A percentile compares a stretch with the other conserved stretches of the same genome.
Conservation (phyloP, 2,329 filamentous ascomycete genomes). For the Ophiobolus disseminans region DNA sequence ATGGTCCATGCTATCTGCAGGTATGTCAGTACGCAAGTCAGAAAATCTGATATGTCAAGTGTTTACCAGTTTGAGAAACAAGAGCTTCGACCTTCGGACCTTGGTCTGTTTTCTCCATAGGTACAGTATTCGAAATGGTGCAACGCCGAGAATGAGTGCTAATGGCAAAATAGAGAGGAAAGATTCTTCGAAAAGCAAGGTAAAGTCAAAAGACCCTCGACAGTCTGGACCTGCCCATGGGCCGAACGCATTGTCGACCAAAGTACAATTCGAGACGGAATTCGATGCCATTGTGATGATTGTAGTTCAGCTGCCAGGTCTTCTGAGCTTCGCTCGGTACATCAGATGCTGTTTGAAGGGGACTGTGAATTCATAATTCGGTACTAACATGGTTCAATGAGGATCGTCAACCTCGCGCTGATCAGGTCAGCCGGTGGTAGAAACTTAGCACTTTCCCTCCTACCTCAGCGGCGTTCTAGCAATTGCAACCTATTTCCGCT, state of each 20-base stretch:
- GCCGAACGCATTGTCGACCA: conserved; percentile 42
- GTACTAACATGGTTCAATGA: conserved; percentile 18
- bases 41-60: neutral
- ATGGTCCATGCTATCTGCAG: conserved; percentile 31
- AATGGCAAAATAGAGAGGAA: conserved; percentile 44
- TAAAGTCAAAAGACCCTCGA: conserved; percentile 50
- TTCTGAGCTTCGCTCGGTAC: conserved; percentile 22
- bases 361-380: conserved; percentile 21
- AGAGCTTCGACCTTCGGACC: conserved; percentile 26
- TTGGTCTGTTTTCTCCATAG: conserved; percentile 37
- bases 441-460: conserved; percentile 17
- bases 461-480: conserved; percentile 28
- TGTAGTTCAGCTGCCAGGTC: conserved; percentile 26
- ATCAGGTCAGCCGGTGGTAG: conserved; percentile 31
- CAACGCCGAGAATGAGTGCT: conserved; percentile 36
- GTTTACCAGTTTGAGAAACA: conserved; percentile 38
- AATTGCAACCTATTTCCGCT: conserved; percentile 13
- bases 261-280: conserved; percentile 22
- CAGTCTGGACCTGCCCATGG: conserved; percentile 39
- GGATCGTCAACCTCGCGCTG: conserved; percentile 15
- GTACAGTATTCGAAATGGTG: conserved; percentile 36
- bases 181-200: conserved; percentile 46
- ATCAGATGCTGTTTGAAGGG: conserved; percentile 28
- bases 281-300: conserved; percentile 29
- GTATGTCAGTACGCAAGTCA: neutral